phyloP scores from a whole-genome alignment of 2,329 filamentous ascomycete genomes.

The Fonsecaea multimorphosa region DNA sequence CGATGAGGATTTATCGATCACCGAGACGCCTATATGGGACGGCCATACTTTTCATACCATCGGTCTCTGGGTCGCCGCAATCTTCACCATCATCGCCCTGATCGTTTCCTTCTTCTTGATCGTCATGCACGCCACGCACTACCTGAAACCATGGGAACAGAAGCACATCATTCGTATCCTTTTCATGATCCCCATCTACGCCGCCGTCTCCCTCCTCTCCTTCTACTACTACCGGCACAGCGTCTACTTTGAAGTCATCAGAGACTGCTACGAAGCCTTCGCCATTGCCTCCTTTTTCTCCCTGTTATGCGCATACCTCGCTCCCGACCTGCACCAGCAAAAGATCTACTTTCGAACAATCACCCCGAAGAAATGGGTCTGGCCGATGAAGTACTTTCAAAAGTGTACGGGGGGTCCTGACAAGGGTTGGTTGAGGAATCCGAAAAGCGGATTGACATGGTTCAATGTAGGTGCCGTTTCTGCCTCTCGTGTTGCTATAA shows the following conservation, averaged over 20 bases:
- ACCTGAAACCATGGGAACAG: constrained; percentile 65
- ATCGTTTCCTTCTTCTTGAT: constrained; percentile 61
- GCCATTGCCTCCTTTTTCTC: constrained; percentile 87
- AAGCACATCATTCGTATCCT: constrained; percentile 82
- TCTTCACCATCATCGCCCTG: constrained; percentile 60
- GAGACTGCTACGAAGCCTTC: constrained; percentile 88
- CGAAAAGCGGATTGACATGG: constrained; percentile 82
- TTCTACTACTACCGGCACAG: constrained; percentile 76
- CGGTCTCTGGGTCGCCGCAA: constrained; percentile 60
- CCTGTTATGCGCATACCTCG: constrained; percentile 79
- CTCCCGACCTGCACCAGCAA: constrained; percentile 76
- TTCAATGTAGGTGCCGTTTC: constrained; percentile 67
- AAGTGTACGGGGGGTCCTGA: constrained; percentile 73
- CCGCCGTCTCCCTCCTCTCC: constrained; percentile 73
- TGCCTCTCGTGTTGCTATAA: neutral
- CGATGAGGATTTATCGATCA: constrained; percentile 54
- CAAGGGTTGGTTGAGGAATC: constrained; percentile 73
- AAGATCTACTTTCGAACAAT: constrained; percentile 80
- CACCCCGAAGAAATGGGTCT: constrained; percentile 73
- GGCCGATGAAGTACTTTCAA: constrained; percentile 72
- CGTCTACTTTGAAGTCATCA: constrained; percentile 80
- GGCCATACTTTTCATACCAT: constrained; percentile 63
- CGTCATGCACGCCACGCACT: constrained; percentile 64
- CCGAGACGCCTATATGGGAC: constrained; percentile 56
- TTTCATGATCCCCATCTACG: constrained; percentile 85